A percentile compares a stretch with the other conserved stretches of the same genome.
Evolutionary conservation across 768 basidiomycete genomes (phyloP).

Genomic region (Mrakia gelida): DNA sequence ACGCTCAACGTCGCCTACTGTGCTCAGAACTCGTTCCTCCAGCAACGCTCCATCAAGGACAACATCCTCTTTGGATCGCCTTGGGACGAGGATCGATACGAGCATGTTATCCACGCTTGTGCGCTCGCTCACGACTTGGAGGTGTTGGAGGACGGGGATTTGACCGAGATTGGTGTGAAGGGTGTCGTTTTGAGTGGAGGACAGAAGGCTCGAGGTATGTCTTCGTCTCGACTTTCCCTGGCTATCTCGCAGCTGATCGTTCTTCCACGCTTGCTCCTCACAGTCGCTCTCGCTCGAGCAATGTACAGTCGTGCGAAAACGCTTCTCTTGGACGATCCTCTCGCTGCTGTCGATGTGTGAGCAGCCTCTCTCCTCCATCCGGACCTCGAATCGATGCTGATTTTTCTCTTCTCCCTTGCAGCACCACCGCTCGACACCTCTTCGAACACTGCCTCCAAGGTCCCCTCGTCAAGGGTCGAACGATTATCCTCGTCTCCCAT

Average conservation of each 20-base stretch:
- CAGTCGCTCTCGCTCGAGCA: conserved; percentile 76
- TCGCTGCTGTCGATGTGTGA: conserved; percentile 59
- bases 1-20: conserved; percentile 16
- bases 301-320: conserved; percentile 64
- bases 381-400: too few species aligned
- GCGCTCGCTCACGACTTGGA: conserved; percentile 33
- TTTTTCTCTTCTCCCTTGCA: neutral
- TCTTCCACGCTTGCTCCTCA: conserved; percentile 38
- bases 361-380: too few species aligned
- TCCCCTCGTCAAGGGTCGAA: conserved; percentile 42
- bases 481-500: conserved; percentile 62
- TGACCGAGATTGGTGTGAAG: conserved; percentile 34
- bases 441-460: conserved; percentile 40
- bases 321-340: conserved; percentile 67
- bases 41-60: conserved; percentile 7
- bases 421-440: conserved; percentile 21
- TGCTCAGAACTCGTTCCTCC: conserved; percentile 29
- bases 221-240: too few species aligned
- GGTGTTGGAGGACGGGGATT: conserved; percentile 35
- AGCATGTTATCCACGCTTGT: conserved; percentile 20
- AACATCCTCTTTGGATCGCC: conserved; percentile 25
- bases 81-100: conserved; percentile 20
- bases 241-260: too few species aligned
- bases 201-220: conserved; percentile 57
- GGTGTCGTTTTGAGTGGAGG: conserved; percentile 9